These are phyloP conservation scores for Leptographium lundbergii DNA, from an alignment of 2,329 filamentous ascomycete genomes.

Conservation along the genomic window DNA sequence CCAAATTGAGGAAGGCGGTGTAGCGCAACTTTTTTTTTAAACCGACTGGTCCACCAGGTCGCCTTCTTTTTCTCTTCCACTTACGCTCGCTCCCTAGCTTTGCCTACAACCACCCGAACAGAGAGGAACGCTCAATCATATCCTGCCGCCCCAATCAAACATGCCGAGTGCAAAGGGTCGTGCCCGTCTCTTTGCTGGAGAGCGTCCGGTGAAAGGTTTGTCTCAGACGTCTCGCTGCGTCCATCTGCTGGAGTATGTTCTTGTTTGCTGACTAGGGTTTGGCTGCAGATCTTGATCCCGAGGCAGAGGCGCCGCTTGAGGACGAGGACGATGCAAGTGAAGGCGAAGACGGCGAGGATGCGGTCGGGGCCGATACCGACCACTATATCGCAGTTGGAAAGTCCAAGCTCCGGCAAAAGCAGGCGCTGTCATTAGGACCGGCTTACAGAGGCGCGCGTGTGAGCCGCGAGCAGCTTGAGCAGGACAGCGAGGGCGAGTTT, in stretches of 20 bases:
- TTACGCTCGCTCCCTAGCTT: not conserved
- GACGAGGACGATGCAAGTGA: conserved; percentile 43
- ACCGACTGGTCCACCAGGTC: not conserved
- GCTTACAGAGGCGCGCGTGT: conserved; percentile 70
- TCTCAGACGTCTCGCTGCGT: not conserved
- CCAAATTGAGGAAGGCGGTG: conserved; percentile 5
- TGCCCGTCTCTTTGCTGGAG: conserved; percentile 49
- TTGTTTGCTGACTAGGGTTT: not conserved
- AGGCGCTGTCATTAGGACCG: conserved; percentile 56
- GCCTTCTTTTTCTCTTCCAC: not conserved
- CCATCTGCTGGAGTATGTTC: too few species aligned
- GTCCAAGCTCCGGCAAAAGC: conserved; percentile 68
- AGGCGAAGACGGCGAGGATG: conserved; percentile 34
- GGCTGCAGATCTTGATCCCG: conserved; percentile 63
- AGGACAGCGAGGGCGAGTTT: conserved; percentile 40
- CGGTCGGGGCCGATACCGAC: conserved; percentile 56
- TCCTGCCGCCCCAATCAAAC: not conserved
- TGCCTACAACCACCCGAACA: not conserved
- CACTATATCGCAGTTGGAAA: conserved; percentile 78
- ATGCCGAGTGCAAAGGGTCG: conserved; percentile 42
- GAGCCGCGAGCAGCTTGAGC: conserved; percentile 53
- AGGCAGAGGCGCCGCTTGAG: conserved; percentile 46
- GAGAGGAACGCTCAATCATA: not conserved
- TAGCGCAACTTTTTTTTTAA: conserved; percentile 9
- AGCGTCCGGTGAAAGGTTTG: conserved; percentile 49